Evolutionary conservation across 805 yeast species (phyloP), one percentile per base, ranked within the genome.

Genomic region (Citeromyces matritensis): DNA sequence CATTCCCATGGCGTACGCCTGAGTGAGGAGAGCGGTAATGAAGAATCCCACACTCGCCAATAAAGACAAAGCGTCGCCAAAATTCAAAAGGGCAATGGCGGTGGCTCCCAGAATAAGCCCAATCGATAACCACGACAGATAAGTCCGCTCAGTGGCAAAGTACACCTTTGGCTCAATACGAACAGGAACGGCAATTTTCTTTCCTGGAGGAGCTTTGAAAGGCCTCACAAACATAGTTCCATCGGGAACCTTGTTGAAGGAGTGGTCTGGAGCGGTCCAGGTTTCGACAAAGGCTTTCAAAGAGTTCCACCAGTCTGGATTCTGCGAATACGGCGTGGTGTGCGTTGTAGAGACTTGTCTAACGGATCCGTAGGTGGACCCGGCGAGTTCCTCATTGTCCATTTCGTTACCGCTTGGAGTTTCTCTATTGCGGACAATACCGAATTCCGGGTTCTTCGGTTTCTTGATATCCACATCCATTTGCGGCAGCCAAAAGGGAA

Each of bases 91-190:
- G 1, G 94, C 69, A 6, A 85, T 80, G 2, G 95, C 93, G 26
- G 94, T 80, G 30, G 88, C 93, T 28, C 91, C 85, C 35, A 91
- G 63, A 27, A 88, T 62, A 63, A 91, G 71, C 6, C 91, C 82
- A 42, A 91, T 83, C 26, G 94, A 86, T 34, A 88, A 58, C 98
- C 98, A 91, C 26, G 93, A 72, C 39, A 91, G 63, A 48, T 76
- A 88, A 0, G 98, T 91, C 58, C 98, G 73, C 55, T 91, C 98
- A 15, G 94, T 84, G 5, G 98, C 98, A 55, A 91, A 91, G 52
- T 91, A 91, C n/a, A 91, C 98, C 58, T 91, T 91, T 36, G 98
- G 98, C 56, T 91, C 98, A 24, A 91, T 86, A 46, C 98, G 71
- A 25, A 91, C 93, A 3, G 97, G 98, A 6, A 91, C 91, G 46